Evolutionary conservation across 2,329 filamentous ascomycete species (phyloP).

Genomic region (Diplodia scrobiculata): DNA sequence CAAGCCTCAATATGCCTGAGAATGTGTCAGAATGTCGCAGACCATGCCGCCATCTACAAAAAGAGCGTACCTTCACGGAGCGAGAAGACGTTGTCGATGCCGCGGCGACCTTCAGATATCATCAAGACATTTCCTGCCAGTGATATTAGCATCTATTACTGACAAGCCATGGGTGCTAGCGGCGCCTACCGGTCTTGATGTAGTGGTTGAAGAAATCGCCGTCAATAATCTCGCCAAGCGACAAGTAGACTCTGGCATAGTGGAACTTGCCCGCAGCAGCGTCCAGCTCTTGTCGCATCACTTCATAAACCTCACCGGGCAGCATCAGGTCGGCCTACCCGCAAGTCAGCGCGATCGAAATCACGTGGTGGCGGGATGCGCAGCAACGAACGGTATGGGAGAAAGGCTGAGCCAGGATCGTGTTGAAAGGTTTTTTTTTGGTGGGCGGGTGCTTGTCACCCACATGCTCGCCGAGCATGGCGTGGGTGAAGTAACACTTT

Average conservation of each 20-base stretch:
- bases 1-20: slow-evolving; percentile 70
- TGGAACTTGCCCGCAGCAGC: slow-evolving; percentile 43
- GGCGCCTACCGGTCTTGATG: slow-evolving; percentile 69
- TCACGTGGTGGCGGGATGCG: slow-evolving; percentile 1
- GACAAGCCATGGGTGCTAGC: too few relatives aligned
- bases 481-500: slow-evolving; percentile 75
- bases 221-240: slow-evolving; percentile 69
- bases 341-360: background rate
- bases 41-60: background rate
- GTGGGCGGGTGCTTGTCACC: slow-evolving; percentile 69
- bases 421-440: slow-evolving; percentile 75
- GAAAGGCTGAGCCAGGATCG: slow-evolving; percentile 66
- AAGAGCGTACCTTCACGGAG: slow-evolving; percentile 63
- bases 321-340: slow-evolving; percentile 63
- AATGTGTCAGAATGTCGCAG: background rate
- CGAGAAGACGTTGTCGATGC: slow-evolving; percentile 71
- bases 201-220: slow-evolving; percentile 80
- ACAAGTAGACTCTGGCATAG: slow-evolving; percentile 73
- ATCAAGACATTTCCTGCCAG: slow-evolving; percentile 72
- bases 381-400: slow-evolving; percentile 62
- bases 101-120: slow-evolving; percentile 75
- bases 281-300: slow-evolving; percentile 58
- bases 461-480: slow-evolving; percentile 66
- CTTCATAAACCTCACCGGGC: slow-evolving; percentile 62
- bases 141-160: background rate